Base-by-base conservation (phyloP, 768 basidiomycete species). In the Gyrodon lividus region DNA sequence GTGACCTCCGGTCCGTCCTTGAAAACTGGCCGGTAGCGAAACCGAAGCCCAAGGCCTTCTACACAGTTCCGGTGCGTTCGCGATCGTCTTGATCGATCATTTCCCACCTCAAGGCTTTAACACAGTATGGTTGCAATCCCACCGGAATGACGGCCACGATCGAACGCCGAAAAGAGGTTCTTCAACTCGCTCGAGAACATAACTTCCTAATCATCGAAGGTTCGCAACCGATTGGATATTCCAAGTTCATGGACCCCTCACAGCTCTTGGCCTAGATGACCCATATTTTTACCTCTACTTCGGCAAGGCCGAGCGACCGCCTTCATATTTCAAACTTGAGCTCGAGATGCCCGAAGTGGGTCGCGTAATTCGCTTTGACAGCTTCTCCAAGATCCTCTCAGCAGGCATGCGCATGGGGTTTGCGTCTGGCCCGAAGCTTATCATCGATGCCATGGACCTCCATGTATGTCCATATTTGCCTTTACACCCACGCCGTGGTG, bases 161-260 rank as follows among this genome's bases (percentile, higher is more conserved):
- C 35, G 80, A 84, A 49, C 79, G 93, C 44, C 80, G 87, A 33
- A 74, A 81, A 67, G 82, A 86, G 65, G 81, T 92, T 6, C 77
- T 96, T 22, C 71, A 76, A 54, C 75, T 96, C 14, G 84, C 87
- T 13, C 76, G 78, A 51, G 77, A 88, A 60, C 78, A 92, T 65
- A 77, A 88, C 61, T 81, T 96, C 57, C 66, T 96, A 48, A 88
- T 97, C 61, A 72, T 96, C 43, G 93, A 96, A 80, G 92, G 92
- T 83, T 57, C 19, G 66, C 44, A 12, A 14, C 6, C 9, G 45
- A 28, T 19, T 10, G 22, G 7, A 20, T 39, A 30, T 41, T 34
- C 12, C 9, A 31, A 13, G 13, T 19, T 13, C 31, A 10, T 42
- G 38, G 19, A 43, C 26, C 17, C 30, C 50, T 37, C 34, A 24